phyloP scores from a whole-genome alignment of 306 rosid species.

The Myrica gale region DNA sequence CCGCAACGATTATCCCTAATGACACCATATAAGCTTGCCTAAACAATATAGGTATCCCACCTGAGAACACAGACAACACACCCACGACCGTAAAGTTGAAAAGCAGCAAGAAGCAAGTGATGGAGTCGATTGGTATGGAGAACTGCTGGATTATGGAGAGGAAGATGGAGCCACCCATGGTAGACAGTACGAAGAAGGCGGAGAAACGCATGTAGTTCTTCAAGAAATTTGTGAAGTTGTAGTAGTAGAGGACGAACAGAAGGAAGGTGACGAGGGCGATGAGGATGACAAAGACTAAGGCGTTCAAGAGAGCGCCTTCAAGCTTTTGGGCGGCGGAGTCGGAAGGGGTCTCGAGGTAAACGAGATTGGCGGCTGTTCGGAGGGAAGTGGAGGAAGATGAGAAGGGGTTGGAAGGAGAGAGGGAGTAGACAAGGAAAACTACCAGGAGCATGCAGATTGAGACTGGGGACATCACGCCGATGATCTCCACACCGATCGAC shows the following conservation, averaged over 20 bases:
- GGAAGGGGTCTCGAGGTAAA: slow-evolving; percentile 73
- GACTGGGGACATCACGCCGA: slow-evolving; percentile 91
- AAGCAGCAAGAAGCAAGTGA: slow-evolving; percentile 63
- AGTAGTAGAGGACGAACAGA: slow-evolving; percentile 77
- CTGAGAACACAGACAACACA: slow-evolving; percentile 69
- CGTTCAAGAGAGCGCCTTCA: slow-evolving; percentile 88
- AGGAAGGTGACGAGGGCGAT: slow-evolving; percentile 76
- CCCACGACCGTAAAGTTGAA: slow-evolving; percentile 81
- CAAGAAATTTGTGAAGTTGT: slow-evolving; percentile 79
- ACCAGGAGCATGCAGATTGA: slow-evolving; percentile 94
- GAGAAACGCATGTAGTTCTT: slow-evolving; percentile 87
- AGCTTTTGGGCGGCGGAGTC: slow-evolving; percentile 73
- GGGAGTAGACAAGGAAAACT: slow-evolving; percentile 76
- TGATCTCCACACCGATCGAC: slow-evolving; percentile 77
- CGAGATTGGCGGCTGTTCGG: slow-evolving; percentile 86
- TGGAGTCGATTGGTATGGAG: slow-evolving; percentile 73
- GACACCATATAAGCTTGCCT: slow-evolving; percentile 76
- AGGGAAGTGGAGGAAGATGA: slow-evolving; percentile 35
- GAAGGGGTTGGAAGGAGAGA: slow-evolving; percentile 51
- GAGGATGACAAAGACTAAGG: slow-evolving; percentile 71
- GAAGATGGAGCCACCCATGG: slow-evolving; percentile 88
- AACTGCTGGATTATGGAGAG: slow-evolving; percentile 61
- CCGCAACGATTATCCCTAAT: slow-evolving; percentile 82
- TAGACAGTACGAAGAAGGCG: slow-evolving; percentile 74
- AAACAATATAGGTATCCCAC: slow-evolving; percentile 64